A percentile compares a stretch with the other conserved stretches of the same genome.
These are phyloP conservation scores for Knufia petricola DNA, from an alignment of 2,329 filamentous ascomycete genomes.

Conservation along the genomic window DNA sequence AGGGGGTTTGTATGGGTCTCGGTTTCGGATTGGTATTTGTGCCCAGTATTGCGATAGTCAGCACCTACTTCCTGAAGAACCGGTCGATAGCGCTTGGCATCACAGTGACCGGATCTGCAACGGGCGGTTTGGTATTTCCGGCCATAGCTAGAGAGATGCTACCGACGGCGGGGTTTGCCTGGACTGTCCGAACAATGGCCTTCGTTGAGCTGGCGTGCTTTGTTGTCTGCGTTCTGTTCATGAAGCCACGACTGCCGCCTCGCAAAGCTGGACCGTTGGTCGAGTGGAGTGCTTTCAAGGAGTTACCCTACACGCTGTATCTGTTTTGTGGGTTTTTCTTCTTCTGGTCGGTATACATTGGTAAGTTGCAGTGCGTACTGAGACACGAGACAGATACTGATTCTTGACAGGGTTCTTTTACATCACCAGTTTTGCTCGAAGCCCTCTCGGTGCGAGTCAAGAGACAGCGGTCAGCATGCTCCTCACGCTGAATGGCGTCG, in stretches of 20 bases:
- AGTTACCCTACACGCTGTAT: slow-evolving; percentile 38
- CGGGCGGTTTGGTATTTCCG: slow-evolving; percentile 56
- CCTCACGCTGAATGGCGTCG: slow-evolving; percentile 56
- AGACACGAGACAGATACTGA: too few species aligned
- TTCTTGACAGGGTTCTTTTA: too few species aligned
- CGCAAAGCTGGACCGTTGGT: slow-evolving; percentile 43
- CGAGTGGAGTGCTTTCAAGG: slow-evolving; percentile 43
- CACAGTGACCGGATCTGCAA: slow-evolving; percentile 49
- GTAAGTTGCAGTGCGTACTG: too few species aligned
- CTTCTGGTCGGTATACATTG: slow-evolving; percentile 47
- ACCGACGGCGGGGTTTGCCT: slow-evolving; percentile 52
- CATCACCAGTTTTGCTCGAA: slow-evolving; percentile 33
- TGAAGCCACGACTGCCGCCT: slow-evolving; percentile 42
- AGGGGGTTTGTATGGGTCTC: slow-evolving; percentile 49
- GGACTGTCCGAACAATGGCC: slow-evolving; percentile 54
- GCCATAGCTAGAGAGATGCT: slow-evolving; percentile 48
- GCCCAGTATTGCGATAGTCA: slow-evolving; percentile 44
- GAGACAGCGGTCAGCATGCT: slow-evolving; percentile 49
- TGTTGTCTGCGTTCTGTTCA: slow-evolving; percentile 30
- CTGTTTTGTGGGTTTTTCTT: slow-evolving; percentile 35
- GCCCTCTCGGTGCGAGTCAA: slow-evolving; percentile 33
- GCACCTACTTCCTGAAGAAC: slow-evolving; percentile 54
- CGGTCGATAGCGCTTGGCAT: slow-evolving; percentile 52
- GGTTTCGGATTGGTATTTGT: slow-evolving; percentile 48
- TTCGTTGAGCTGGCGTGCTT: slow-evolving; percentile 47